Evolutionary conservation across 768 basidiomycete genomes (phyloP), one percentile per base, ranked within the genome.

Genomic region (Lactifluus subvellereus): DNA sequence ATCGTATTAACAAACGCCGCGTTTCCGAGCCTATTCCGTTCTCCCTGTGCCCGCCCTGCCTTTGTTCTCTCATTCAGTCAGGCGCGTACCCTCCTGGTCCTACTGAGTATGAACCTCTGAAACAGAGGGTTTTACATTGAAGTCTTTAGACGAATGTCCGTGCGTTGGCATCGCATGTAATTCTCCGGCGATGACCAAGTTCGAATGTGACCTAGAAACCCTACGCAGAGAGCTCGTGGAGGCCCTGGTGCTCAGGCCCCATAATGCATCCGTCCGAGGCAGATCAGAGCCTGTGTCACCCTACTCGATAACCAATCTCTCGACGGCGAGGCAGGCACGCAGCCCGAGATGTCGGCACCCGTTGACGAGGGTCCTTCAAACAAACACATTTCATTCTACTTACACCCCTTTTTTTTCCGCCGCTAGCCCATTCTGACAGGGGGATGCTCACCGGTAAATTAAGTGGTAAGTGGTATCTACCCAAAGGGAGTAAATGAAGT

Each of bases 101-200:
- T 97, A 48, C 91, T 97, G 70, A 78, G 82, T 14, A 90, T 94
- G 50, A 89, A 89, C 62, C 92, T 89, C 0, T 98, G 94, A 94
- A 98, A 97, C 71, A 94, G 95, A 11, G 94, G 90, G 22, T 97
- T 87, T 78, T 97, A 97, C 73, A 94, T 97, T 57, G 94, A 97
- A 73, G 94, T 97, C 20, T 97, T 96, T 71, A 94, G 94, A 33
- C 84, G 94, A 76, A 96, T 96, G 94, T 95, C 66, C 67, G 91
- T 82, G 62, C 54, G 4, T 14, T 48, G 7, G 42, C 7, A 22
- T 47, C 11, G 22, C 20, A 6, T 20, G 27, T 13, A 18, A 66
- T 62, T 51, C 42, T 57, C 32, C 50, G 1, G 58, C 27, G 20
- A 4, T 16, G 47, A 22, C 4, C 68, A 95, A 94, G 72, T 97